Base-by-base conservation (phyloP, 257 asterid species). In the Craterostigma plantagineum region DNA sequence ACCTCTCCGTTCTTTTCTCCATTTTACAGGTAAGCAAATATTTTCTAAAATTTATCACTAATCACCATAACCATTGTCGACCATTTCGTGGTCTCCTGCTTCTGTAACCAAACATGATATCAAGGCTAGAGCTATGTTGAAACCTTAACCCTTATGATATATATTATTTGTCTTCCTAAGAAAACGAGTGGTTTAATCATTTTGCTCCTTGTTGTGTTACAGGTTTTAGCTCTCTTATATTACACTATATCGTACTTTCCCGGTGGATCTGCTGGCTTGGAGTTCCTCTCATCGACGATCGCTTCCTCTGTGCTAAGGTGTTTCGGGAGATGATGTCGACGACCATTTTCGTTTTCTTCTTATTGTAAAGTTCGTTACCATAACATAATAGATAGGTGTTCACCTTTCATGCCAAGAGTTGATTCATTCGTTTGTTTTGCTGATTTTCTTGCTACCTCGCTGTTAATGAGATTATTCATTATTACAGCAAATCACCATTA, bases 181-280 rank as follows among this genome's bases (percentile, higher is more conserved):
- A 13, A 16, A 34, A 17, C 48, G 34, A 48, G 38, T 3, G 1
- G 14, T 30, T 18, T 16, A 8, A 11, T 18, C 34, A 23, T 35
- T 13, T 30, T 41, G 3, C 33, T 48, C 9, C 9, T 27, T 9
- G 9, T 34, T 1, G 14, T 16, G 27, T 57, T 33, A 11, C 35
- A 82, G 95, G 91, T 82, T 37, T 72, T 79, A 46, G 92, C 92
- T 40, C 74, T 82, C 12, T 47, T 73, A 49, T 75, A 82, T 64
- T 82, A 78, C 42, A 81, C 68, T 0, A 62, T 78, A 42, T 82
- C 92, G 58, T 82, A 82, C 65, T 82, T 82, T 49, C 95, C 95
- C 9, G 95, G 95, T 47, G 95, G 95, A 42, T 75, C 95, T 9
- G 66, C 92, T 0, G 95, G 95, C 38, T 36, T 82, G 51, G 75